phyloP scores from a whole-genome alignment of 1,284 basidiomycete species.

The Sporisorium reilianum region DNA sequence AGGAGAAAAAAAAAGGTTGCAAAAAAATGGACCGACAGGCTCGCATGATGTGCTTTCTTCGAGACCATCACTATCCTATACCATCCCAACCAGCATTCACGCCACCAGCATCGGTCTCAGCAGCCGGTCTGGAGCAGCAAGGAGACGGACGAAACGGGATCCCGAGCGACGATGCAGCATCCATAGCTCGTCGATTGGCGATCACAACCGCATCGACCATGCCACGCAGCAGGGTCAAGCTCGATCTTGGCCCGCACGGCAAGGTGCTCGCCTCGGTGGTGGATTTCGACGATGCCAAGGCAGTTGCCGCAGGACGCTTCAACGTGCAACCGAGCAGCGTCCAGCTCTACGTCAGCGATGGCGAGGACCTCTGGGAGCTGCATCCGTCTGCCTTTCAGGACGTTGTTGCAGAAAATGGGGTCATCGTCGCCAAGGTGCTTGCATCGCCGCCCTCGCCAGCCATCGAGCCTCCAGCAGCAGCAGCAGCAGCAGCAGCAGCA shows the following conservation, averaged over 20 bases:
- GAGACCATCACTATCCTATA: not conserved
- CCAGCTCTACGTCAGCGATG: slow-evolving; percentile 40
- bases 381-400: slow-evolving; percentile 44
- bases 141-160: not conserved
- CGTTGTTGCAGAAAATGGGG: slow-evolving; percentile 36
- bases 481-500: no score
- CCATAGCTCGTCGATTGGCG: not conserved
- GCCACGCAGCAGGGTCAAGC: slow-evolving; percentile 41
- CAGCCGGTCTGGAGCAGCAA: not conserved
- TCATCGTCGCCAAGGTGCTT: slow-evolving; percentile 33
- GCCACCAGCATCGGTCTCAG: not conserved
- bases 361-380: slow-evolving; percentile 46
- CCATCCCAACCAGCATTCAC: not conserved
- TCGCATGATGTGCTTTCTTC: not conserved
- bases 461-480: not conserved
- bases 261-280: slow-evolving; percentile 43
- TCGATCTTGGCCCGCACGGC: slow-evolving; percentile 42
- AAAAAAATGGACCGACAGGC: not conserved
- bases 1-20: not conserved
- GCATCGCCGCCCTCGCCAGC: not conserved
- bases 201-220: slow-evolving; percentile 1
- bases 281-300: slow-evolving; percentile 35
- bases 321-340: slow-evolving; percentile 12
- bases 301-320: slow-evolving; percentile 35
- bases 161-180: not conserved